Base-by-base conservation (phyloP, 2,329 filamentous ascomycete species). In the Cladorrhinum sp. region DNA sequence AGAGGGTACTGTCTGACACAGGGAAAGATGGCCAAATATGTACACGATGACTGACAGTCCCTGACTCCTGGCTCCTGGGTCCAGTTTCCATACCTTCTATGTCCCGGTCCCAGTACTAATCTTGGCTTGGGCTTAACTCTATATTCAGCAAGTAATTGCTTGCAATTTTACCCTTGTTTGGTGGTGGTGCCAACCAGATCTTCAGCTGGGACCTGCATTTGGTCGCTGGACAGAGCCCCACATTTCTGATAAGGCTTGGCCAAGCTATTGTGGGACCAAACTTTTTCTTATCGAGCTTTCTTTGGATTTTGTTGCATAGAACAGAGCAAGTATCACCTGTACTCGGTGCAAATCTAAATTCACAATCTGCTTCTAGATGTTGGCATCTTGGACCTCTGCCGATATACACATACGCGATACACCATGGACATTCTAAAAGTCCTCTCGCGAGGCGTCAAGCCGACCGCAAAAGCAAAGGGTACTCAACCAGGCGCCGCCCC, bases 401-500 rank as follows among this genome's bases (percentile, higher is more conserved):
- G 45, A 50, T 29, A 60, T 25, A n/a, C 38, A 51, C 36, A 24
- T 18, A n/a, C 22, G 18, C 36, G 41, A n/a, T n/a, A n/a, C 32
- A 67, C 53, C 59, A 90, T 90, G 88, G 88, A 92, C 75, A 86
- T 91, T 58, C 79, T 91, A 70, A 91, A 87, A 69, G 77, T 92
- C 29, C 78, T 92, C 61, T 90, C 89, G 36, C 82, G 89, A 55
- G 88, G 88, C 60, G 86, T 85, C 2, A 91, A 89, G 54, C 45
- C 57, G 79, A 79, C 79, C 13, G 70, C 77, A 4, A 79, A 76
- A 60, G 78, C 75, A 54, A 62, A 68, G 10, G 68, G 70, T 18
- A 70, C 74, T 45, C 70, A 73, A 27, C 68, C 68, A 27, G 69
- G 72, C 27, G 63, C 74, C 20, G 68, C 76, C 2, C 81, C 79